These are phyloP conservation scores for Neurospora sp. DNA, from an alignment of 495 filamentous ascomycete genomes.

Conservation along the genomic window DNA sequence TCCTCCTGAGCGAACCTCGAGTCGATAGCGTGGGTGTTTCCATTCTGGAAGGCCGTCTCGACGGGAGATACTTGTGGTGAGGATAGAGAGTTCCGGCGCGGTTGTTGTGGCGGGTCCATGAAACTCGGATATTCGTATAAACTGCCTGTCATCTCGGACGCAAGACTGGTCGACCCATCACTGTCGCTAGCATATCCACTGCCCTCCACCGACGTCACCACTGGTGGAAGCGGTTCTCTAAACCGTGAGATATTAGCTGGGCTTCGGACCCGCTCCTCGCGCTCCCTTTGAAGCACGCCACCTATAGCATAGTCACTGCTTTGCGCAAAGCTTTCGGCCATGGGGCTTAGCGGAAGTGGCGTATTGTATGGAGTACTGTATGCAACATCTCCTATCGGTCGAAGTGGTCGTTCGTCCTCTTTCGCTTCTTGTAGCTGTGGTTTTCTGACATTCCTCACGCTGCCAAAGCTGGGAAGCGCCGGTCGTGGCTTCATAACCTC, in stretches of 20 bases:
- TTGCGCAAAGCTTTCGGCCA: conserved; percentile 20
- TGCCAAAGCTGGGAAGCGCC: conserved; percentile 74
- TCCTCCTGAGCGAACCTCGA: conserved; percentile 17
- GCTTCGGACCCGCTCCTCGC: conserved; percentile 37
- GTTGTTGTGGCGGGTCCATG: not conserved
- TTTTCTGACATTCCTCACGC: conserved; percentile 48
- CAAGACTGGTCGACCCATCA: not conserved
- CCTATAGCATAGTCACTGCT: conserved; percentile 61
- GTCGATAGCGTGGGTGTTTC: not conserved
- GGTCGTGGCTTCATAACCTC: conserved; percentile 68
- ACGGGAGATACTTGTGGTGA: not conserved
- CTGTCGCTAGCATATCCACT: conserved; percentile 39
- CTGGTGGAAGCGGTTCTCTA: conserved; percentile 53
- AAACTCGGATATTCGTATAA: not conserved
- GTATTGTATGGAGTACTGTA: conserved; percentile 9
- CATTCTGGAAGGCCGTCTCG: not conserved
- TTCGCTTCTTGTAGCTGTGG: conserved; percentile 20
- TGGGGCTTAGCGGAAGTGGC: conserved; percentile 1
- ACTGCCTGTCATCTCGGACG: not conserved
- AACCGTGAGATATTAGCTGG: conserved; percentile 36
- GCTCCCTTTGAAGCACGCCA: conserved; percentile 37
- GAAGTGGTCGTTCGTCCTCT: conserved; percentile 37
- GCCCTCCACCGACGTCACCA: conserved; percentile 57
- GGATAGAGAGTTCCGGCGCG: not conserved
- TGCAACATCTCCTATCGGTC: conserved; percentile 29